phyloP scores from a whole-genome alignment of 768 basidiomycete genomes.

The Tephrocybe rancida region DNA sequence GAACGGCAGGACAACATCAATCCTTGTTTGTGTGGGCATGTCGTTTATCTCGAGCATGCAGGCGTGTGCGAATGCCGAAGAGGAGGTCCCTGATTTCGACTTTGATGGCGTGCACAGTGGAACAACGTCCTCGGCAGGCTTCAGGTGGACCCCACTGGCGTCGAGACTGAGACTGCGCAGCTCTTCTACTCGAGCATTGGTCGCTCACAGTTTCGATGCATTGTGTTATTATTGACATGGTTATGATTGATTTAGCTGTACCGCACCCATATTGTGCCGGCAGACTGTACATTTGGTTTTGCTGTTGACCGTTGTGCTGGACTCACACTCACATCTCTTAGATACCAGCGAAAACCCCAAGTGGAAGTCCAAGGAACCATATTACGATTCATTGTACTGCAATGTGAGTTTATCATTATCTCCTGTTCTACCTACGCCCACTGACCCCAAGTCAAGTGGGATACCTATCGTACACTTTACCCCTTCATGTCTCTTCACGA shows the following conservation, averaged over 20 bases:
- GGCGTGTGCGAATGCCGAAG: constrained; percentile 61
- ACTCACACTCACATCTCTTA: constrained; percentile 16
- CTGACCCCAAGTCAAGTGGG: constrained; percentile 46
- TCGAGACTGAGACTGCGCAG: constrained; percentile 48
- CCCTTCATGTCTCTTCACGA: constrained; percentile 68
- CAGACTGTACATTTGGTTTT: constrained; percentile 51
- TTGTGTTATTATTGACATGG: neutral
- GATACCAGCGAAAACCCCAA: constrained; percentile 67
- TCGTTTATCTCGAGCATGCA: constrained; percentile 63
- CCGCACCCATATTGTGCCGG: constrained; percentile 63
- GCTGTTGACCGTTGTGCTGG: neutral
- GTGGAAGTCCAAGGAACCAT: constrained; percentile 67
- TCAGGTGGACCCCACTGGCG: constrained; percentile 50
- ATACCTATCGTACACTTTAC: constrained; percentile 64
- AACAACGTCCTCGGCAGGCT: constrained; percentile 58
- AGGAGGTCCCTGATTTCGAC: constrained; percentile 60
- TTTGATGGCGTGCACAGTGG: constrained; percentile 58
- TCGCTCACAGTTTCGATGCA: neutral
- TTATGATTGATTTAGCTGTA: constrained; percentile 41
- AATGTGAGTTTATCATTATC: constrained; percentile 43
- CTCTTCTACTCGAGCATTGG: constrained; percentile 63
- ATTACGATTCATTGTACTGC: constrained; percentile 70
- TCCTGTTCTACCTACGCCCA: neutral
- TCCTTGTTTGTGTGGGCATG: constrained; percentile 65
- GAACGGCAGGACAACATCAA: constrained; percentile 34